Conservation (phyloP, 768 basidiomycete species). For the Rhodotorula graminis region DNA sequence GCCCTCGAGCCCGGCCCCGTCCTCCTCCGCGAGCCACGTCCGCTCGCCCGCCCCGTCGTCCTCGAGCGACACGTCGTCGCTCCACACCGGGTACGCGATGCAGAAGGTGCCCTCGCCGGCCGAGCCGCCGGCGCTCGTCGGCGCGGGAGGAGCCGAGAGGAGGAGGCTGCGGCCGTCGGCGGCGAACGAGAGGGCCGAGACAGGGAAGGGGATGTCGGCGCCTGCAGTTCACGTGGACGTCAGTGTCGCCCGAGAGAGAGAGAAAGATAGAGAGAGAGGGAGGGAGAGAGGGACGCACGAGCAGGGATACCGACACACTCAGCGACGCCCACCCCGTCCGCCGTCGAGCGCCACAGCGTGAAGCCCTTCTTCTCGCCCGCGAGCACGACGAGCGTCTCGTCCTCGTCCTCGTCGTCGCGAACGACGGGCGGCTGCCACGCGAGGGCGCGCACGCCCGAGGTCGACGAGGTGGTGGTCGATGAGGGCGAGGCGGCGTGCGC, state of each 20-base stretch:
- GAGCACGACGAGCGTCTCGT: conserved; percentile 7
- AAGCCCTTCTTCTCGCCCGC: conserved; percentile 22
- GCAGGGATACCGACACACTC: conserved; percentile 18
- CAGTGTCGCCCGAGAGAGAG: not conserved
- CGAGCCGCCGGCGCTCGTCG: not conserved
- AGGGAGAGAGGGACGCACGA: not conserved
- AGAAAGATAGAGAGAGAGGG: not conserved
- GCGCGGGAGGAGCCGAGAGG: not conserved
- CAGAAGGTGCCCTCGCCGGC: conserved; percentile 23
- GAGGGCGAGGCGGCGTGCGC: not conserved
- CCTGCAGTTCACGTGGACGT: too few species aligned
- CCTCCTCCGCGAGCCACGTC: conserved; percentile 19
- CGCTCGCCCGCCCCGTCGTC: conserved; percentile 11
- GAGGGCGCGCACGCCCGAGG: not conserved
- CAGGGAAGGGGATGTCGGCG: not conserved
- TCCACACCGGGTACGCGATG: conserved; percentile 23
- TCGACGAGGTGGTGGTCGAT: not conserved
- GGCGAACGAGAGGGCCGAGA: not conserved
- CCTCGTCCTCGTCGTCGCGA: not conserved
- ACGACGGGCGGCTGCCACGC: not conserved
- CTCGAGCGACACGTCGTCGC: not conserved
- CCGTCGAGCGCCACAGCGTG: conserved; percentile 6
- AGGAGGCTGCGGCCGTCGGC: not conserved
- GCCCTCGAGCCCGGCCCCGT: not conserved
- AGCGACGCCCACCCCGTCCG: not conserved